These are phyloP conservation scores for Alternaria sp. DNA, from an alignment of 2,329 filamentous ascomycete genomes.

Conservation along the genomic window DNA sequence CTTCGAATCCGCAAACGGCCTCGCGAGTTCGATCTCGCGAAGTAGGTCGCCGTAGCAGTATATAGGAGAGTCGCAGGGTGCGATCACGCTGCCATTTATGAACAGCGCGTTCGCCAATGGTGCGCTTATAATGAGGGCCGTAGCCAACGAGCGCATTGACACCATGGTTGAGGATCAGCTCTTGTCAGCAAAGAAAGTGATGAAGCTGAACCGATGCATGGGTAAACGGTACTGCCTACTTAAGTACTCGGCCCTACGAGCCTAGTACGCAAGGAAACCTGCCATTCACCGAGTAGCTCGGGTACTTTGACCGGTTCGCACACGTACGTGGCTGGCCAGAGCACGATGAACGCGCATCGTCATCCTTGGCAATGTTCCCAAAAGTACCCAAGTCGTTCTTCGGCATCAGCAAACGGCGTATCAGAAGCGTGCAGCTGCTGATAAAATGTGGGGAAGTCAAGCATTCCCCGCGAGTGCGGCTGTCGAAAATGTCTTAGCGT, in stretches of 20 bases:
- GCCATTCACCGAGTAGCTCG: conserved; percentile 8
- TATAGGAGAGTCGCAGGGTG: conserved; percentile 70
- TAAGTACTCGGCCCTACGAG: conserved; percentile 5
- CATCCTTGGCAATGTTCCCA: conserved; percentile 10
- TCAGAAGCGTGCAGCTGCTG: conserved; percentile 2
- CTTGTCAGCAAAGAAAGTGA: conserved; percentile 3
- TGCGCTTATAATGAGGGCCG: conserved; percentile 21
- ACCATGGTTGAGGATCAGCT: conserved; percentile 8
- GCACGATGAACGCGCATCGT: background rate
- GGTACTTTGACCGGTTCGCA: conserved; percentile 5
- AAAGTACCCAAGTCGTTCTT: conserved; percentile 1
- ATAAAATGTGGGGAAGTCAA: conserved; percentile 2
- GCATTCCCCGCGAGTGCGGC: conserved; percentile 24
- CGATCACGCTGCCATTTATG: conserved; percentile 64
- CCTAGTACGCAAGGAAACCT: conserved; percentile 19
- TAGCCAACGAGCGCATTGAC: conserved; percentile 17
- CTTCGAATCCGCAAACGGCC: conserved; percentile 71
- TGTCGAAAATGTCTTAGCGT: conserved; percentile 16
- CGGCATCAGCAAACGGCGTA: conserved; percentile 3
- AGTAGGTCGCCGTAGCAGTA: conserved; percentile 72
- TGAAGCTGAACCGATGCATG: background rate
- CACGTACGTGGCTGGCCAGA: conserved; percentile 30
- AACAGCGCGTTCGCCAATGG: conserved; percentile 57
- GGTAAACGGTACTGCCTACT: conserved; percentile 1
- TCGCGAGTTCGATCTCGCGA: conserved; percentile 66